These are phyloP conservation scores for Peronospora farinosa DNA, from an alignment of 352 stramenopile genomes.

Conservation along the genomic window DNA sequence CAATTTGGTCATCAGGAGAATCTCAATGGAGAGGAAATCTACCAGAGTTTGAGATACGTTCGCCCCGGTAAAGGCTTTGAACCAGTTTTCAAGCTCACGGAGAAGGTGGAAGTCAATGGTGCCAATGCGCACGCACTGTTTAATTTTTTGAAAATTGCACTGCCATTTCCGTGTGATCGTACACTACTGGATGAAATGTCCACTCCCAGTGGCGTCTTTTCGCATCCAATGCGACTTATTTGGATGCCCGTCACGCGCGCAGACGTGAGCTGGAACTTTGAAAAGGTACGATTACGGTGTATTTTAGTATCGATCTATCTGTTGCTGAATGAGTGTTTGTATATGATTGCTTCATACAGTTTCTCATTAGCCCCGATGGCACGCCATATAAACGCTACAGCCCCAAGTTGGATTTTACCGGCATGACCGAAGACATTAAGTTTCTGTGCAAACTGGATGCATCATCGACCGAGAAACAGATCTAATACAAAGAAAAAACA, in stretches of 20 bases:
- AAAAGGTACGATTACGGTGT: slow-evolving; percentile 37
- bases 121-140: slow-evolving; percentile 73
- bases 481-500: slow-evolving; percentile 16
- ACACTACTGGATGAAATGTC: slow-evolving; percentile 80
- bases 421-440: slow-evolving; percentile 59
- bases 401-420: slow-evolving; percentile 60
- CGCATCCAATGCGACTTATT: slow-evolving; percentile 75
- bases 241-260: slow-evolving; percentile 79
- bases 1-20: slow-evolving; percentile 83
- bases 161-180: slow-evolving; percentile 65
- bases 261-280: slow-evolving; percentile 82
- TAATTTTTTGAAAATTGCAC: slow-evolving; percentile 66
- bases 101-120: slow-evolving; percentile 79
- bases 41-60: slow-evolving; percentile 65
- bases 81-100: slow-evolving; percentile 62
- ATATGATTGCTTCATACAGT: slow-evolving; percentile 33
- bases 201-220: slow-evolving; percentile 66
- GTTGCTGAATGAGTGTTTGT: not conserved
- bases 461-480: slow-evolving; percentile 31
- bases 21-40: slow-evolving; percentile 72
- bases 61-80: slow-evolving; percentile 65
- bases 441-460: slow-evolving; percentile 49
- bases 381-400: slow-evolving; percentile 79
- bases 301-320: not conserved
- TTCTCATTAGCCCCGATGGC: slow-evolving; percentile 68